phyloP scores from a whole-genome alignment of 352 stramenopile species.

The Globisporangium spinosum region DNA sequence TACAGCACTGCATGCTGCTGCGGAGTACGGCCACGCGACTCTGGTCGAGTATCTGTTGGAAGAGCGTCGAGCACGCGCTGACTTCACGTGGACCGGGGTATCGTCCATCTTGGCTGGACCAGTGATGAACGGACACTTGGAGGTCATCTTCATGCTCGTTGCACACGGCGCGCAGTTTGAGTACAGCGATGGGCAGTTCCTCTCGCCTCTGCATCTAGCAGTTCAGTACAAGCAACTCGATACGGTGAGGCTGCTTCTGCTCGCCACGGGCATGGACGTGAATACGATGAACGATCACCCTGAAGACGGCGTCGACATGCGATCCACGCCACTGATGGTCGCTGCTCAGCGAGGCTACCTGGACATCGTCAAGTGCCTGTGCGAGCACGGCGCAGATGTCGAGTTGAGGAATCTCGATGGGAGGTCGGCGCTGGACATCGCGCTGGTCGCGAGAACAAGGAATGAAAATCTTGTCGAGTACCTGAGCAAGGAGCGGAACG shows the following conservation, averaged over 20 bases:
- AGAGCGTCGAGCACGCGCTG: neutral
- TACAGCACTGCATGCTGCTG: slow-evolving; percentile 7
- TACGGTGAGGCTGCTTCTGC: slow-evolving; percentile 2
- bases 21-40: neutral
- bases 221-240: slow-evolving; percentile 9
- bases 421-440: slow-evolving; percentile 1
- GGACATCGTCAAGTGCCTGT: slow-evolving; percentile 1
- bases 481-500: neutral
- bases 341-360: slow-evolving; percentile 7
- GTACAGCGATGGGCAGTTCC: neutral
- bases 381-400: slow-evolving; percentile 4
- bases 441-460: neutral
- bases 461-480: neutral
- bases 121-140: slow-evolving; percentile 4
- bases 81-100: slow-evolving; percentile 5
- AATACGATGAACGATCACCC: slow-evolving; percentile 4
- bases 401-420: slow-evolving; percentile 2
- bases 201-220: slow-evolving; percentile 5
- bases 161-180: slow-evolving; percentile 1
- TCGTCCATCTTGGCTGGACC: neutral
- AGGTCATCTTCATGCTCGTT: slow-evolving; percentile 6
- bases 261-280: slow-evolving; percentile 7
- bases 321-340: slow-evolving; percentile 10
- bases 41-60: slow-evolving; percentile 11
- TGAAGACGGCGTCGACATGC: slow-evolving; percentile 9